Conservation (phyloP, 2,329 filamentous ascomycete genomes). For the Aspergillus fischeri region DNA sequence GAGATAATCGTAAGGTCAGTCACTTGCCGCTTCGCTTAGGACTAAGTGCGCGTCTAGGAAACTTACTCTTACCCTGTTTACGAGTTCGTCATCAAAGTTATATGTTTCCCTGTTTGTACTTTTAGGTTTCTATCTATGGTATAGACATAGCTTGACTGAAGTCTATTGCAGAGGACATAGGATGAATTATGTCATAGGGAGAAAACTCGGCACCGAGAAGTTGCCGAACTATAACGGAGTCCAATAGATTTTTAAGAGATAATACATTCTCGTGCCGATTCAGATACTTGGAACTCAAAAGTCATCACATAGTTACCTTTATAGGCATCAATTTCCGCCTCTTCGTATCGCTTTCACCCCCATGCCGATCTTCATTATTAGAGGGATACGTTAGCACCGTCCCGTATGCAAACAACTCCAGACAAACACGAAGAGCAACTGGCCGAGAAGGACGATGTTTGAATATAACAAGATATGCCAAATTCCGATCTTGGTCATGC, state of each 20-base stretch:
- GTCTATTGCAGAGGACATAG: background rate
- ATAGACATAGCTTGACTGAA: background rate
- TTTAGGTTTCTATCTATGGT: background rate
- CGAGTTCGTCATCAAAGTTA: no score
- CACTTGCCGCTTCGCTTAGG: background rate
- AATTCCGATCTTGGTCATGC: no score
- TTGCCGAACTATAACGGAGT: background rate
- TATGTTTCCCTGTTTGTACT: background rate
- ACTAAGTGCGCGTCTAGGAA: no score
- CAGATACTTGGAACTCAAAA: background rate
- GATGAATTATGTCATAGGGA: background rate
- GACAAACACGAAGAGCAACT: background rate
- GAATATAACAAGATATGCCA: no score
- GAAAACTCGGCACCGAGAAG: background rate
- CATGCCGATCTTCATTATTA: background rate
- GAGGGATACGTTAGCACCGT: background rate
- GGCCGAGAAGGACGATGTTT: no score
- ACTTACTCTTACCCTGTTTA: no score
- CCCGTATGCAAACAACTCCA: background rate
- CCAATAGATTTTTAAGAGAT: background rate
- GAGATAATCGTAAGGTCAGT: background rate
- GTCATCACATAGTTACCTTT: background rate
- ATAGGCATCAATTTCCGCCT: background rate
- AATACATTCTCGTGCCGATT: background rate
- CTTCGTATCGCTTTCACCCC: background rate